Percentiles rank a stretch among this genome's conserved stretches.
Evolutionary conservation across 2,329 filamentous ascomycete species (phyloP).

Genomic region (Elsinoe arachidis): DNA sequence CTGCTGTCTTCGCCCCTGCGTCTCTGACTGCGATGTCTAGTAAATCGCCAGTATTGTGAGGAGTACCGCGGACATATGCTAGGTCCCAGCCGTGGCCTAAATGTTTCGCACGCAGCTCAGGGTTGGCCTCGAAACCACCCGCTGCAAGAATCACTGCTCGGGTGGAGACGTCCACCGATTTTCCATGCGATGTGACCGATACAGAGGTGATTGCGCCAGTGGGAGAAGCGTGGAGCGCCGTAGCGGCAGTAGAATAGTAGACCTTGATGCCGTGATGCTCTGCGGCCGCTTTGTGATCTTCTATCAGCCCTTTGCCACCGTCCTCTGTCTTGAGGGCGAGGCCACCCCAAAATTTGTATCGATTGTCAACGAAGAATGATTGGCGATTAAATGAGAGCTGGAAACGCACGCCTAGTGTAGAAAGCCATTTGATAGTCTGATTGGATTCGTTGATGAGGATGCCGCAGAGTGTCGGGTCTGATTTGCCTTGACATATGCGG

Average conservation of each 20-base stretch:
- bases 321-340: conserved; percentile 51
- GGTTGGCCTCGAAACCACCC: conserved; percentile 57
- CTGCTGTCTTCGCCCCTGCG: conserved; percentile 43
- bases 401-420: conserved; percentile 45
- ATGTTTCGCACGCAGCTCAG: conserved; percentile 46
- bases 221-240: conserved; percentile 30
- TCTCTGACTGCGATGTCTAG: conserved; percentile 45
- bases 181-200: conserved; percentile 21
- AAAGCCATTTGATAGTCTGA: conserved; percentile 22
- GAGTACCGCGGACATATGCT: conserved; percentile 54
- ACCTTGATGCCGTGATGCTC: conserved; percentile 36
- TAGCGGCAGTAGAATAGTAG: conserved; percentile 40
- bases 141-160: conserved; percentile 46
- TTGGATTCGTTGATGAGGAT: conserved; percentile 37
- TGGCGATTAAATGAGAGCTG: conserved; percentile 39
- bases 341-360: conserved; percentile 59
- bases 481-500: conserved; percentile 47
- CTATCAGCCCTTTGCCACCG: conserved; percentile 52
- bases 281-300: conserved; percentile 41
- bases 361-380: conserved; percentile 53
- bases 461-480: conserved; percentile 41
- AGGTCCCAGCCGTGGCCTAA: conserved; percentile 55
- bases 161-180: conserved; percentile 21
- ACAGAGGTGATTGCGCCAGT: conserved; percentile 29
- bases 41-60: conserved; percentile 54